These are phyloP conservation scores for Eucalyptus erythrocorys DNA, from an alignment of 345 rosid species.

Conservation along the genomic window DNA sequence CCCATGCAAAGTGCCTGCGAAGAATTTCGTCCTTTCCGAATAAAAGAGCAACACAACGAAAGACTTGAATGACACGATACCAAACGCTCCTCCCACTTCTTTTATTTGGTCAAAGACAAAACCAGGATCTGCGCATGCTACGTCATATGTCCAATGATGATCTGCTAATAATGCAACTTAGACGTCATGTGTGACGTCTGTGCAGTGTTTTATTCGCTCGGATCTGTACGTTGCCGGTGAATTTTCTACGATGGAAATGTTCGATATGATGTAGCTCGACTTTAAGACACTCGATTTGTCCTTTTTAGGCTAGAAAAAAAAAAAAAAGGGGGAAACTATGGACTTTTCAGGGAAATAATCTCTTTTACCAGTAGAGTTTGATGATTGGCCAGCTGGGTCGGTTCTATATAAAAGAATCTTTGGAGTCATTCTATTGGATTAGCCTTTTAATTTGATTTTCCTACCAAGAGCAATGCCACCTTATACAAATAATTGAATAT, in stretches of 20 bases:
- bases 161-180: background rate
- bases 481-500: no score
- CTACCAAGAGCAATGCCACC: background rate
- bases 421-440: no score
- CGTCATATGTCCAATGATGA: background rate
- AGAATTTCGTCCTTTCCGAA: background rate
- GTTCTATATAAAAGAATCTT: background rate
- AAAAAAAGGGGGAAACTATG: no score
- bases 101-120: background rate
- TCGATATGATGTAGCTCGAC: background rate
- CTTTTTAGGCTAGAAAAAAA: background rate
- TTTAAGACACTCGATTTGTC: background rate
- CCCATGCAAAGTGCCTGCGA: background rate
- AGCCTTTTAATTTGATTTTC: background rate
- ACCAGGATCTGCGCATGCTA: background rate
- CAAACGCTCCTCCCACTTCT: background rate
- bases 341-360: background rate
- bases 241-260: background rate
- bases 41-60: background rate
- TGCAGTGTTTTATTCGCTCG: background rate
- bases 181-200: background rate
- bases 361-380: background rate
- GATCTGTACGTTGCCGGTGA: background rate
- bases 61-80: background rate
- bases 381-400: background rate